These are phyloP conservation scores for Aquilaria agallochum DNA, from an alignment of 441 rosid species.

Conservation along the genomic window DNA sequence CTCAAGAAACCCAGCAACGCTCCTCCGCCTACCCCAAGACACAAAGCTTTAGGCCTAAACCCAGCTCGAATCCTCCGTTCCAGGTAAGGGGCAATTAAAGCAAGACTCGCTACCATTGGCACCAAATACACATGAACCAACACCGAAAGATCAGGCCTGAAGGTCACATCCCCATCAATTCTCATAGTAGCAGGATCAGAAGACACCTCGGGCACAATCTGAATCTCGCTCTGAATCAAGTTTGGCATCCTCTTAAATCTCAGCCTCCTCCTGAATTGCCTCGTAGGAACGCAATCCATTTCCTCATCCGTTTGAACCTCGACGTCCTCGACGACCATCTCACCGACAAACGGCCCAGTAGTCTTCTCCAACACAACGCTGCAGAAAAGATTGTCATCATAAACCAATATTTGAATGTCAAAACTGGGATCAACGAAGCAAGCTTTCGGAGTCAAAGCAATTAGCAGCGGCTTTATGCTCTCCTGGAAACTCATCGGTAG, in stretches of 20 bases:
- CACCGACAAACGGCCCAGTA: constrained; percentile 60
- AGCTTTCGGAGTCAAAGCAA: constrained; percentile 46
- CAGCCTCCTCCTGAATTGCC: constrained; percentile 75
- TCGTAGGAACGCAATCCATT: constrained; percentile 1
- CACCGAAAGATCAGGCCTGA: constrained; percentile 37
- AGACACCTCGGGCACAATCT: constrained; percentile 27
- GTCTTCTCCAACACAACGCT: constrained; percentile 45
- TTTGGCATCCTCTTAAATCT: constrained; percentile 92
- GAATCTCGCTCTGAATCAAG: constrained; percentile 62
- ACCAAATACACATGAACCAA: constrained; percentile 72
- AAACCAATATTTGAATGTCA: constrained; percentile 49
- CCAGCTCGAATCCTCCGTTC: constrained; percentile 22
- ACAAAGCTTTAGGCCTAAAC: constrained; percentile 54
- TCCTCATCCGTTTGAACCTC: constrained; percentile 29
- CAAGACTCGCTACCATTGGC: constrained; percentile 82
- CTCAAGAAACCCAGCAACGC: constrained; percentile 68
- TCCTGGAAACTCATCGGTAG: constrained; percentile 20
- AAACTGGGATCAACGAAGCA: constrained; percentile 17
- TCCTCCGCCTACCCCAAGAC: constrained; percentile 92
- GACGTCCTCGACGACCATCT: constrained; percentile 81
- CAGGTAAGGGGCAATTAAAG: constrained; percentile 29
- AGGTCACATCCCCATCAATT: constrained; percentile 27
- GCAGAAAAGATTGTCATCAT: constrained; percentile 56
- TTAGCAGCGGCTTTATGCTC: constrained; percentile 39
- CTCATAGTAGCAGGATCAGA: constrained; percentile 14